phyloP scores from a whole-genome alignment of 2,329 filamentous ascomycete genomes.

The Neodidymelliopsis sp. region DNA sequence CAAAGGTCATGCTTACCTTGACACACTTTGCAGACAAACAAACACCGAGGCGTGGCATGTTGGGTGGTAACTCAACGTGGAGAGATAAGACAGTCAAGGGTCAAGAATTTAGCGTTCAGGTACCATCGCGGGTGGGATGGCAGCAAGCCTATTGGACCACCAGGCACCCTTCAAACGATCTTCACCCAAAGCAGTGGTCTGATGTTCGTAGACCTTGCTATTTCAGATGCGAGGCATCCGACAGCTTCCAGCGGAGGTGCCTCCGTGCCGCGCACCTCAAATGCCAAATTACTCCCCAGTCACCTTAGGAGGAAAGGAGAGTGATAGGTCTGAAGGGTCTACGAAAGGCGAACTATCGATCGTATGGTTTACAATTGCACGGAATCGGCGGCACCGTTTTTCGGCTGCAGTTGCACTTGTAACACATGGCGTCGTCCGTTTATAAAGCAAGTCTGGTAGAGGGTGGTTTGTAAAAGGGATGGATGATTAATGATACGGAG shows the following conservation, averaged over 20 bases:
- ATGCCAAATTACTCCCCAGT: background rate
- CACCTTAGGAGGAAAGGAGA: background rate
- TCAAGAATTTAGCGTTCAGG: background rate
- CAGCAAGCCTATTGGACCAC: slow-evolving; percentile 1
- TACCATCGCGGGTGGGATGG: background rate
- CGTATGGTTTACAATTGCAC: background rate
- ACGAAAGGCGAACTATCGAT: background rate
- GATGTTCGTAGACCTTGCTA: background rate
- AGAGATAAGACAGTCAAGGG: slow-evolving; percentile 6
- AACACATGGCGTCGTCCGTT: background rate
- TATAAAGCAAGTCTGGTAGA: background rate
- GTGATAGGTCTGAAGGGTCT: background rate
- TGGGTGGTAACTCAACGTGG: slow-evolving; percentile 1
- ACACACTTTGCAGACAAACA: background rate
- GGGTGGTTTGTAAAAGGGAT: slow-evolving; percentile 6
- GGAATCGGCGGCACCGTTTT: background rate
- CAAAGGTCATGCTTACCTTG: no score
- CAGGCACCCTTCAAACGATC: background rate
- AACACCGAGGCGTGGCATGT: background rate
- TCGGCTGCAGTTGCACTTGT: background rate
- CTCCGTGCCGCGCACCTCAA: slow-evolving; percentile 9
- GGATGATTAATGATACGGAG: slow-evolving; percentile 6
- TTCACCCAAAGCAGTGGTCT: background rate
- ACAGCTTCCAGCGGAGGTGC: slow-evolving; percentile 4
- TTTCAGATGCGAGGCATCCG: background rate